phyloP scores from a whole-genome alignment of 31 red algal species.

The Odonthalia washingtoniensis region DNA sequence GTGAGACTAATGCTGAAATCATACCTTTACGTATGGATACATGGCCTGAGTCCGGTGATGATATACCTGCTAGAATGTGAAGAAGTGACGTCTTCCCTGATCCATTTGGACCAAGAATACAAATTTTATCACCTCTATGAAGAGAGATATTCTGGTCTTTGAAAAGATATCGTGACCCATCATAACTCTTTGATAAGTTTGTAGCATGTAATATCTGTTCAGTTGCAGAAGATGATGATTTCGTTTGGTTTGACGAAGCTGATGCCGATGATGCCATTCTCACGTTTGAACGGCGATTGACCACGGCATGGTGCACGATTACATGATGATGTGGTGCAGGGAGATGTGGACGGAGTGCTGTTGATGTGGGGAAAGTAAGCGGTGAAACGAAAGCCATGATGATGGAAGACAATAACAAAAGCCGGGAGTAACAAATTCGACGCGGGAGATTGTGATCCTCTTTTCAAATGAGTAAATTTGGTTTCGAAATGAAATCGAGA shows the following conservation, averaged over 20 bases:
- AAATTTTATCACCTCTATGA: conserved; percentile 63
- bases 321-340: background rate
- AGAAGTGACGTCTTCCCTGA: conserved; percentile 87
- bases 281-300: background rate
- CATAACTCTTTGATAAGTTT: conserved; percentile 59
- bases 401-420: too few species aligned
- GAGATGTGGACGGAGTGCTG: background rate
- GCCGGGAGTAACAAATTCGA: too few species aligned
- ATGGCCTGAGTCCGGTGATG: conserved; percentile 56
- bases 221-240: background rate
- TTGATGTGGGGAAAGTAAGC: background rate
- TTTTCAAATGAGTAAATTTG: too few species aligned
- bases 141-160: conserved; percentile 66
- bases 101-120: conserved; percentile 83
- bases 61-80: conserved; percentile 67
- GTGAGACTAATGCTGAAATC: conserved; percentile 63
- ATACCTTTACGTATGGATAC: conserved; percentile 61
- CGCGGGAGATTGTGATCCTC: too few species aligned
- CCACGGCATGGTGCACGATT: background rate
- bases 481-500: too few species aligned
- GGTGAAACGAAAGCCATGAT: background rate
- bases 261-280: background rate
- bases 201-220: conserved; percentile 61
- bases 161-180: conserved; percentile 55
- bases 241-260: background rate